A percentile compares a stretch with the other conserved stretches of the same genome.
Evolutionary conservation across 352 stramenopile species (phyloP).

Genomic region (Aphanomyces cochlioides): DNA sequence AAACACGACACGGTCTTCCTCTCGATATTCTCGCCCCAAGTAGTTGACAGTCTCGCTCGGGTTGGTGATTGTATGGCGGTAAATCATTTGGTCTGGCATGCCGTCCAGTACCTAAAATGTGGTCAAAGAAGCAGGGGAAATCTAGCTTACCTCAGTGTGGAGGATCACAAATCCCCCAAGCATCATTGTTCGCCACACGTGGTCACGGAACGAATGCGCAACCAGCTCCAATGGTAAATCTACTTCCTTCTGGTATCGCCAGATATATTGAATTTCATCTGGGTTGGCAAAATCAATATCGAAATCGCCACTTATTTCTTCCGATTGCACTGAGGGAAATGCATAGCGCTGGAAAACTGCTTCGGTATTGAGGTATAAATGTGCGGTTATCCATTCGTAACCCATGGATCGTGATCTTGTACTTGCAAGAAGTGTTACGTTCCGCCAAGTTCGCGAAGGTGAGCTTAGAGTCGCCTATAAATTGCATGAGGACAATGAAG

Average conservation of each 20-base stretch:
- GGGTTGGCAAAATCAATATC: neutral
- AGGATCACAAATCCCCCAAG: slow-evolving; percentile 14
- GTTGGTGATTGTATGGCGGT: slow-evolving; percentile 19
- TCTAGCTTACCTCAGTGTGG: slow-evolving; percentile 9
- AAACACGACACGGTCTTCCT: slow-evolving; percentile 19
- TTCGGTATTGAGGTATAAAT: slow-evolving; percentile 20
- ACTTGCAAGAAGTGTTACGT: slow-evolving; percentile 4
- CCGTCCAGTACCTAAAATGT: neutral
- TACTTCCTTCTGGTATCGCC: slow-evolving; percentile 30
- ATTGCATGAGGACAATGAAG: neutral
- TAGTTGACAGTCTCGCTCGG: slow-evolving; percentile 29
- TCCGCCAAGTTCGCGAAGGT: slow-evolving; percentile 9
- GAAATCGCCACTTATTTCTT: slow-evolving; percentile 17
- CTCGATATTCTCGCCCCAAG: slow-evolving; percentile 14
- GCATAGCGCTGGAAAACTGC: slow-evolving; percentile 5
- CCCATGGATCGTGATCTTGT: slow-evolving; percentile 3
- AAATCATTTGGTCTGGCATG: slow-evolving; percentile 18
- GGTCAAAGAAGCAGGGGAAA: neutral
- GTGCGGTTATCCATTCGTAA: slow-evolving; percentile 25
- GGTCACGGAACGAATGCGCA: neutral
- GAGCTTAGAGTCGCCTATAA: neutral
- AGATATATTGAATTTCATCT: slow-evolving; percentile 24
- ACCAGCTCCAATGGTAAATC: slow-evolving; percentile 18
- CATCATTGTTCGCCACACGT: slow-evolving; percentile 21
- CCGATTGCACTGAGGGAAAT: slow-evolving; percentile 8